phyloP scores from a whole-genome alignment of 2,329 filamentous ascomycete genomes.

The Phyllosticta citrichinensis region DNA sequence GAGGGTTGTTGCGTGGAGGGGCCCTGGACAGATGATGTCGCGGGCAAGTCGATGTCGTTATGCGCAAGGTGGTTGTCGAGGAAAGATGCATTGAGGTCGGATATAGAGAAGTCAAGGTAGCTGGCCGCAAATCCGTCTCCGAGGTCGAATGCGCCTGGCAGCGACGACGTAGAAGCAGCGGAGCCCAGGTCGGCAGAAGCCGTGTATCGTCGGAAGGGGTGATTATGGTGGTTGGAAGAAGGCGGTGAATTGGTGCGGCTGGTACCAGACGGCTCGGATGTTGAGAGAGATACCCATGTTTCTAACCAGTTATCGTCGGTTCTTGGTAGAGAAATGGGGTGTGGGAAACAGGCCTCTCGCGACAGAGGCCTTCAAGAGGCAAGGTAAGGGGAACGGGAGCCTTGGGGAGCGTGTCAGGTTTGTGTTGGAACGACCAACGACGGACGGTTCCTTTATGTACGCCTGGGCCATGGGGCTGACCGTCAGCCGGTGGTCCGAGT shows the following conservation, averaged over 20 bases:
- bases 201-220: background rate
- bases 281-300: background rate
- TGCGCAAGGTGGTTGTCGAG: background rate
- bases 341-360: background rate
- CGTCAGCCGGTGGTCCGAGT: no score
- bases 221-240: background rate
- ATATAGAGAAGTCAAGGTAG: background rate
- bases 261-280: background rate
- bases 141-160: background rate
- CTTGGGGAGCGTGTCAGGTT: background rate
- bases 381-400: background rate
- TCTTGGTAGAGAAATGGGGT: background rate
- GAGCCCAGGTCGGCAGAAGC: background rate
- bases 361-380: background rate
- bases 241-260: background rate
- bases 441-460: background rate
- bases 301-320: background rate
- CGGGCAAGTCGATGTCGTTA: background rate
- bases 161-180: background rate
- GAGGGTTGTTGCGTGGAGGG: background rate
- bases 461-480: background rate
- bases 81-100: background rate
- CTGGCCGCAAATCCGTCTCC: background rate
- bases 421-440: background rate
- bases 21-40: background rate